These are phyloP conservation scores for Pisolithus albus DNA, from an alignment of 768 basidiomycete species.

Conservation along the genomic window DNA sequence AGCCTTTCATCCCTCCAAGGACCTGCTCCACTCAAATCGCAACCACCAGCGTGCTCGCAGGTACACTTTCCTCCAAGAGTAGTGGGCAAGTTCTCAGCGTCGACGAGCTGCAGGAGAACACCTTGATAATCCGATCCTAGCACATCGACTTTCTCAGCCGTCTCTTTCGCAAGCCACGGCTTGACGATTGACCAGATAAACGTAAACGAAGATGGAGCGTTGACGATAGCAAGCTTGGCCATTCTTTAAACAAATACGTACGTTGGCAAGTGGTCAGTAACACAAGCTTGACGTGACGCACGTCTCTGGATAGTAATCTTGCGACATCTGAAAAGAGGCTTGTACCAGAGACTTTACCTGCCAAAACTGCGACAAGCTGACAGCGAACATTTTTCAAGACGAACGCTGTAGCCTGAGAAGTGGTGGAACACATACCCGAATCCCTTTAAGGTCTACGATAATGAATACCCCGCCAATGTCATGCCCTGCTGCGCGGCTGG, in stretches of 20 bases:
- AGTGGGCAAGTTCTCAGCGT: constrained; percentile 56
- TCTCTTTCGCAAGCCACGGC: constrained; percentile 70
- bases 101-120: constrained; percentile 51
- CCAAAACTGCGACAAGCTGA: constrained; percentile 65
- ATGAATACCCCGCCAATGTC: constrained; percentile 48
- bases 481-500: constrained; percentile 47
- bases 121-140: constrained; percentile 54
- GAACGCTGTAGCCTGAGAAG: not conserved
- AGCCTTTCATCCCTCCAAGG: constrained; percentile 62
- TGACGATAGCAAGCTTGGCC: constrained; percentile 66
- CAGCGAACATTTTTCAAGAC: not conserved
- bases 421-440: constrained; percentile 45
- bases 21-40: constrained; percentile 55
- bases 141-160: constrained; percentile 59
- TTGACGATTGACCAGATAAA: constrained; percentile 64
- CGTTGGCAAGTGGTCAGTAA: not conserved
- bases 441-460: constrained; percentile 63
- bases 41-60: constrained; percentile 51
- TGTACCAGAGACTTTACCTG: constrained; percentile 62
- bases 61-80: constrained; percentile 60
- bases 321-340: constrained; percentile 63
- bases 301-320: constrained; percentile 77
- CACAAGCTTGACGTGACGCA: constrained; percentile 25
- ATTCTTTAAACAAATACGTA: constrained; percentile 37
- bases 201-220: constrained; percentile 67